These are phyloP conservation scores for Leucocoprinus sp. DNA, from an alignment of 768 basidiomycete species.

Conservation along the genomic window DNA sequence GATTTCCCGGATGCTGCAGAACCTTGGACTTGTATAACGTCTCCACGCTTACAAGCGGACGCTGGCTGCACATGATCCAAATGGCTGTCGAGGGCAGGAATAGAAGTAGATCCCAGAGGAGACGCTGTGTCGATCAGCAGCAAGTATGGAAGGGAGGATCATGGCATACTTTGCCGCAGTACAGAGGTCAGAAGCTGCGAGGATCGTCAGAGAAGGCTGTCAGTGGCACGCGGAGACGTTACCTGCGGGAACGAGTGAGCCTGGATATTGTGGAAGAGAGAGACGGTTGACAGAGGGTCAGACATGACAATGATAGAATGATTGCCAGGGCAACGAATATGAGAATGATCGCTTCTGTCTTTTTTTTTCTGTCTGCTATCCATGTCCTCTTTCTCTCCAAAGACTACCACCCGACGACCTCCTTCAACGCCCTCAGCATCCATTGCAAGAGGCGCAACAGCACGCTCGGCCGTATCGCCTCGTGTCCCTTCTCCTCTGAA, in stretches of 20 bases:
- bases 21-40: conserved; percentile 73
- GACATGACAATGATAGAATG: conserved; percentile 1
- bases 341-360: background rate
- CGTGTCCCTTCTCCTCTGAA: conserved; percentile 47
- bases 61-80: conserved; percentile 11
- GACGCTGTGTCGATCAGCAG: conserved; percentile 18
- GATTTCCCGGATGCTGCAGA: conserved; percentile 71
- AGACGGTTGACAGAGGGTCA: conserved; percentile 5
- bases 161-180: conserved; percentile 26
- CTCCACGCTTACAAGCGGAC: conserved; percentile 33
- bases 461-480: conserved; percentile 57
- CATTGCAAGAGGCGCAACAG: conserved; percentile 46
- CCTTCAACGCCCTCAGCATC: conserved; percentile 35
- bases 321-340: conserved; percentile 8
- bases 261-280: conserved; percentile 12
- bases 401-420: conserved; percentile 35
- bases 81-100: conserved; percentile 27
- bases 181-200: conserved; percentile 36
- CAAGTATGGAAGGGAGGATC: conserved; percentile 1
- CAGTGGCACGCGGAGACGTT: conserved; percentile 7
- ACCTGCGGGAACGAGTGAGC: conserved; percentile 11
- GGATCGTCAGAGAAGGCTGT: background rate
- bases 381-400: conserved; percentile 41
- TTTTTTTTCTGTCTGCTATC: conserved; percentile 11
- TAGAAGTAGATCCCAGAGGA: conserved; percentile 21